Base-by-base conservation (phyloP, 768 basidiomycete species). In the Lentinula sp. region DNA sequence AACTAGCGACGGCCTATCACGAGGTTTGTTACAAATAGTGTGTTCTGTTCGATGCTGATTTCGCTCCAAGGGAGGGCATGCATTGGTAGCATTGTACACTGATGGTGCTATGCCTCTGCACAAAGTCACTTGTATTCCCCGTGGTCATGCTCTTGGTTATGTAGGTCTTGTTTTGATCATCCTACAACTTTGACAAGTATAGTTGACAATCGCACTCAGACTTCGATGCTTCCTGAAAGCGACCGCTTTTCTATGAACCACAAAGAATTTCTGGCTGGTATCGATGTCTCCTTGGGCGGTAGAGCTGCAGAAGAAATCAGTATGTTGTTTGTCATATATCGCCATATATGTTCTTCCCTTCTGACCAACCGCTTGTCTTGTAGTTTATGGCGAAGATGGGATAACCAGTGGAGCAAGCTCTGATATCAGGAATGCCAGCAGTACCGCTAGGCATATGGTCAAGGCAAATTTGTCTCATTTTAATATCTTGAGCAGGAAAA, bases 81-180 rank as follows among this genome's bases (percentile, higher is more conserved):
- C 95, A 33, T 81, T 98, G n/a, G 87, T 95, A 28, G 95, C 96
- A 6, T 77, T 98, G 52, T 94, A 94, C 71, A 98, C 97, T 1
- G 84, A 91, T 63, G 96, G 95, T 54, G 94, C 95, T 46, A 94
- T 95, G 85, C 97, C 97, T 45, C 75, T 99, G 64, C 95, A 98
- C 74, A 97, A 97, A 77, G 96, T 98, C 37, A 98, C 96, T 28
- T 97, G 96, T 71, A 85, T 99, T 57, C 96, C 96, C 43, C 90
- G 97, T 67, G 97, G 97, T 32, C 91, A 96, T 70, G 90, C 95
- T 20, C 81, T 98, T 49, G 95, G 95, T 60, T 76, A 90, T 66
- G 91, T 93, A 76, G 16, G 9, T 39, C 36, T 57, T 28, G 28
- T 28, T 43, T 42, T 28, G 36, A 9, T 41, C 51, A 43, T 18